These are phyloP conservation scores for Rhizopogon roseolus DNA, from an alignment of 768 basidiomycete species.

Conservation along the genomic window DNA sequence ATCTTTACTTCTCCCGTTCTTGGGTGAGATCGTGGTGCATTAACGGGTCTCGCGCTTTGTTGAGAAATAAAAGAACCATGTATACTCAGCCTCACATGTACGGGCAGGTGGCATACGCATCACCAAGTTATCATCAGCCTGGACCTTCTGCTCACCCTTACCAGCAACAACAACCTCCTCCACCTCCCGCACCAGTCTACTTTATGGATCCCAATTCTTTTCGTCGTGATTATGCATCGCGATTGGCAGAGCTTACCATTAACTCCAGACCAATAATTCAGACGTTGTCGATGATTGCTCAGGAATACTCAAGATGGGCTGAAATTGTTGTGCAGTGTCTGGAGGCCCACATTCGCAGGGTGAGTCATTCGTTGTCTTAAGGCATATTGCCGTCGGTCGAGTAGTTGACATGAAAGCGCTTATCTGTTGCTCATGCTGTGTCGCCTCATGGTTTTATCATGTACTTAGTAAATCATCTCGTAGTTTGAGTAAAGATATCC, in stretches of 20 bases:
- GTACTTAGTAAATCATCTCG: constrained; percentile 40
- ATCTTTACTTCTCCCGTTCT: constrained; percentile 33
- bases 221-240: constrained; percentile 70
- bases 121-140: constrained; percentile 43
- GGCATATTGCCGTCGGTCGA: constrained; percentile 19
- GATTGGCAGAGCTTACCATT: constrained; percentile 79
- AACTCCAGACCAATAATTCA: constrained; percentile 96
- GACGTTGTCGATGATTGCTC: constrained; percentile 85
- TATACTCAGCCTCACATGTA: constrained; percentile 59
- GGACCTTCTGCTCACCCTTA: constrained; percentile 41
- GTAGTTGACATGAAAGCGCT: constrained; percentile 22
- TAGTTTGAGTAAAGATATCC: constrained; percentile 39
- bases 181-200: constrained; percentile 37
- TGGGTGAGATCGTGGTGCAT: constrained; percentile 30
- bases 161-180: constrained; percentile 34
- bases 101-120: constrained; percentile 51
- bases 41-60: constrained; percentile 1
- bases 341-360: constrained; percentile 80
- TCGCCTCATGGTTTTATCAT: constrained; percentile 30
- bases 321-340: constrained; percentile 79
- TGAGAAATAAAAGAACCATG: constrained; percentile 19
- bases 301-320: constrained; percentile 76
- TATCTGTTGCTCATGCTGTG: constrained; percentile 16
- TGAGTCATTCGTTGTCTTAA: constrained; percentile 49
- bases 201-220: constrained; percentile 65